Evolutionary conservation across 352 stramenopile genomes (phyloP).

Genomic region (Globisporangium okanoganense): DNA sequence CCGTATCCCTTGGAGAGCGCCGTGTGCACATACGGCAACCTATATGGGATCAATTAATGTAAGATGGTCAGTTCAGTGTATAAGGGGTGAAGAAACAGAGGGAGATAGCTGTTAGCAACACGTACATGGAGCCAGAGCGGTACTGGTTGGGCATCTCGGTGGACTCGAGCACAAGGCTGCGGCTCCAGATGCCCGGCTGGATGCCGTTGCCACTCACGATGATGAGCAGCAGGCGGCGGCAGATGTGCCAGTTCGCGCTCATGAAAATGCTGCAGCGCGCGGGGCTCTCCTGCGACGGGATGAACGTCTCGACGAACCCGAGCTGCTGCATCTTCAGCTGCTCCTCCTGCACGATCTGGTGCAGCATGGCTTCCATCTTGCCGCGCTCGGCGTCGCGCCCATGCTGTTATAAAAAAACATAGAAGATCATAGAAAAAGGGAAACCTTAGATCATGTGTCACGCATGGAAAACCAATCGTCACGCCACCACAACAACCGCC

Average conservation of each 20-base stretch:
- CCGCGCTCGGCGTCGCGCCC: slow-evolving; percentile 32
- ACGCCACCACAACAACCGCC: background rate
- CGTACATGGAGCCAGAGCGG: slow-evolving; percentile 73
- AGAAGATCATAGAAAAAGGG: background rate
- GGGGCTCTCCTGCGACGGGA: slow-evolving; percentile 59
- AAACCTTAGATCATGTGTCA: background rate
- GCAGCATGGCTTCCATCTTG: slow-evolving; percentile 77
- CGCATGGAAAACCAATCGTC: no score
- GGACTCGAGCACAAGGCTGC: slow-evolving; percentile 73
- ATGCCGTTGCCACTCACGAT: slow-evolving; percentile 84
- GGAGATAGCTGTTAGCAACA: background rate
- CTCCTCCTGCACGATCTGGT: slow-evolving; percentile 83
- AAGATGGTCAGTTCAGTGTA: no score
- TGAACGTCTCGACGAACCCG: slow-evolving; percentile 79
- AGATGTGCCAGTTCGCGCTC: slow-evolving; percentile 83
- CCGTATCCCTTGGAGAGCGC: slow-evolving; percentile 77
- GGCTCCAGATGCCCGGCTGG: slow-evolving; percentile 84
- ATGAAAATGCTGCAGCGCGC: slow-evolving; percentile 79
- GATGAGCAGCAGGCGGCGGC: slow-evolving; percentile 62
- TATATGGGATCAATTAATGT: no score
- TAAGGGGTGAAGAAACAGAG: background rate
- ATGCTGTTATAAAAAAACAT: slow-evolving; percentile 1
- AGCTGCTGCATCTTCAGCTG: slow-evolving; percentile 84
- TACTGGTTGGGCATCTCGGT: slow-evolving; percentile 72
- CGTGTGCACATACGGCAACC: slow-evolving; percentile 74